Conservation (phyloP, 176 grass and related monocot genomes). For the Echinochloa phyllopogon region DNA sequence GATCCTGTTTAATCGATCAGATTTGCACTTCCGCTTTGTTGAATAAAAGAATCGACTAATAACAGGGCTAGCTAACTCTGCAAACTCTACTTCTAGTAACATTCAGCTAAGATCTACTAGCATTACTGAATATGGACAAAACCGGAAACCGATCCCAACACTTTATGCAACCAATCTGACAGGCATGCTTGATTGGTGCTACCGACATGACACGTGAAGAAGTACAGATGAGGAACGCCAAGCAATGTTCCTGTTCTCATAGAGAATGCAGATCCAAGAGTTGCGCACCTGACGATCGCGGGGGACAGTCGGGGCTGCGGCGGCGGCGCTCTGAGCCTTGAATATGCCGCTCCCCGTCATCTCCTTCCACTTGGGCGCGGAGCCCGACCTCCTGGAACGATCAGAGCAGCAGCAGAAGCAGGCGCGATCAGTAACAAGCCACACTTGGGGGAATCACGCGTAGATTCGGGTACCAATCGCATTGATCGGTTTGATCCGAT, state of each 20-base stretch:
- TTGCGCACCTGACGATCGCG: background rate
- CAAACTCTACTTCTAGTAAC: background rate
- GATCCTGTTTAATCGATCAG: conserved; percentile 8
- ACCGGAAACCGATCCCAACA: background rate
- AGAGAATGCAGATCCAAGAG: background rate
- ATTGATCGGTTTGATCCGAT: conserved; percentile 13
- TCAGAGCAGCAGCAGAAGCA: conserved; percentile 1
- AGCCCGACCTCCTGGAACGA: conserved; percentile 69
- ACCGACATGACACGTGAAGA: background rate
- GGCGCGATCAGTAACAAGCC: background rate
- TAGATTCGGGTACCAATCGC: background rate
- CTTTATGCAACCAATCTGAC: background rate
- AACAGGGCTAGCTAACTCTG: background rate
- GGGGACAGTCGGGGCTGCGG: conserved; percentile 28
- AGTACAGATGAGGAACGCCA: background rate
- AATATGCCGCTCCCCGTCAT: conserved; percentile 78
- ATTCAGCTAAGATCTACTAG: background rate
- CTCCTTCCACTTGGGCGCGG: conserved; percentile 76
- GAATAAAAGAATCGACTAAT: background rate
- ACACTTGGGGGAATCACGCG: background rate
- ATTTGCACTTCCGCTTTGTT: background rate
- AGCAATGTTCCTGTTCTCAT: background rate
- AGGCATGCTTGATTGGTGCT: background rate
- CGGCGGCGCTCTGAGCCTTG: conserved; percentile 37
- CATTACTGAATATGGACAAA: background rate